These are phyloP conservation scores for Penicillium fuscoglaucum DNA, from an alignment of 2,329 filamentous ascomycete genomes.

Conservation along the genomic window DNA sequence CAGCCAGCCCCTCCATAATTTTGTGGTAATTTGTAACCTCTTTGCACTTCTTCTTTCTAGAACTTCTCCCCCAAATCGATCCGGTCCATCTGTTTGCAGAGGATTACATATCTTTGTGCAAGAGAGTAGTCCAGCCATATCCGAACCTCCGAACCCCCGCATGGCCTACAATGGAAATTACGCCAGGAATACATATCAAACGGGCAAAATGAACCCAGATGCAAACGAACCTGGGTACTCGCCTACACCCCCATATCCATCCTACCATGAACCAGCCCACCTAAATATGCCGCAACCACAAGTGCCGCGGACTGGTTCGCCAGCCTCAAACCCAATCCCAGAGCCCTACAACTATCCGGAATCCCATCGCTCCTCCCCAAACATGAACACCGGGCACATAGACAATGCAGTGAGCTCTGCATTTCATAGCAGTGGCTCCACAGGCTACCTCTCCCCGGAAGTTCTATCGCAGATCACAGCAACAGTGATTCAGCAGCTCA, in stretches of 20 bases:
- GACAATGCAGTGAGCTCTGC: conserved; percentile 60
- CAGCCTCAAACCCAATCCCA: conserved; percentile 19
- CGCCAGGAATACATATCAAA: conserved; percentile 30
- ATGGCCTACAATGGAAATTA: conserved; percentile 50
- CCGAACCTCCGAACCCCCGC: neutral
- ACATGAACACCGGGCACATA: conserved; percentile 43
- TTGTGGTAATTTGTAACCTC: neutral
- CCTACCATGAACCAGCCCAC: conserved; percentile 32
- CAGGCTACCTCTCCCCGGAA: conserved; percentile 57
- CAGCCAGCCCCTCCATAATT: conserved; percentile 12
- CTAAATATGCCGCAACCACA: conserved; percentile 41
- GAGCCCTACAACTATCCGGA: conserved; percentile 12
- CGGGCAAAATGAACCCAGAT: conserved; percentile 27
- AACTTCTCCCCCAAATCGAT: neutral
- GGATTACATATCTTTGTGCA: neutral
- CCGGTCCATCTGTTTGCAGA: neutral
- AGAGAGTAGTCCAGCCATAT: neutral
- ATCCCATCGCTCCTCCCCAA: conserved; percentile 18
- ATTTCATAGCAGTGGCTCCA: conserved; percentile 53
- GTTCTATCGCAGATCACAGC: conserved; percentile 62
- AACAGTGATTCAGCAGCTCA: conserved; percentile 60
- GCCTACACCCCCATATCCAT: conserved; percentile 35
- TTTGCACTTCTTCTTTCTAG: neutral
- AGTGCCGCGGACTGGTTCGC: conserved; percentile 24
- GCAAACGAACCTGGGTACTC: conserved; percentile 29